Conservation (phyloP, 352 stramenopile species). For the Saprolegnia diclina region DNA sequence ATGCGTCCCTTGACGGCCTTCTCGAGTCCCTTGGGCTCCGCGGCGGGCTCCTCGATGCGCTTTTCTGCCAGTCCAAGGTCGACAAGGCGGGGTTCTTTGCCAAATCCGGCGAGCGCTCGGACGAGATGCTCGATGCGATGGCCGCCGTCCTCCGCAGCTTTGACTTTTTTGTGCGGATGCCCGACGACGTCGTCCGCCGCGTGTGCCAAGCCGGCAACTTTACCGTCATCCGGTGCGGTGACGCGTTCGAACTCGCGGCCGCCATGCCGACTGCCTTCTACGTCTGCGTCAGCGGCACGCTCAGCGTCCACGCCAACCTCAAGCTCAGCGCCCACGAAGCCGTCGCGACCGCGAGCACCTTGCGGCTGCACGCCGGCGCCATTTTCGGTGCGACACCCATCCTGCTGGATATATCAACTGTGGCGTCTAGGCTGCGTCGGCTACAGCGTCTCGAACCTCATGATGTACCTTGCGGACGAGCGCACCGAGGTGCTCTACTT, state of each 20-base stretch:
- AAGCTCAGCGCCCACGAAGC: constrained; percentile 9
- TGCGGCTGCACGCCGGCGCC: constrained; percentile 6
- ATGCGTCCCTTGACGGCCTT: constrained; percentile 11
- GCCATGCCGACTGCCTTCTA: constrained; percentile 13
- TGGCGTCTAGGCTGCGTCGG: constrained; percentile 22
- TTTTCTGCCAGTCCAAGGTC: constrained; percentile 19
- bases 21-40: neutral
- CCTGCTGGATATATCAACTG: neutral
- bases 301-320: constrained; percentile 26
- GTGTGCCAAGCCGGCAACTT: constrained; percentile 7
- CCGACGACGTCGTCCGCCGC: neutral
- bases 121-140: constrained; percentile 13
- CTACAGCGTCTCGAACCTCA: constrained; percentile 13
- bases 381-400: constrained; percentile 10
- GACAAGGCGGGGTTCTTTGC: constrained; percentile 21
- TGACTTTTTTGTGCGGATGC: constrained; percentile 19
- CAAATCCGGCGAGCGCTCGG: neutral
- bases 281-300: constrained; percentile 15
- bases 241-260: constrained; percentile 18
- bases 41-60: constrained; percentile 16
- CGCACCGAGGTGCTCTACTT: constrained; percentile 24
- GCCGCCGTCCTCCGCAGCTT: neutral
- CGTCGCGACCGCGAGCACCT: constrained; percentile 16
- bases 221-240: constrained; percentile 12
- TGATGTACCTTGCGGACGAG: constrained; percentile 27